Percentiles rank a stretch among this genome's conserved stretches.
Conservation (phyloP, 192 early-diverging fungal species). For the Rhizophlyctis rosea region DNA sequence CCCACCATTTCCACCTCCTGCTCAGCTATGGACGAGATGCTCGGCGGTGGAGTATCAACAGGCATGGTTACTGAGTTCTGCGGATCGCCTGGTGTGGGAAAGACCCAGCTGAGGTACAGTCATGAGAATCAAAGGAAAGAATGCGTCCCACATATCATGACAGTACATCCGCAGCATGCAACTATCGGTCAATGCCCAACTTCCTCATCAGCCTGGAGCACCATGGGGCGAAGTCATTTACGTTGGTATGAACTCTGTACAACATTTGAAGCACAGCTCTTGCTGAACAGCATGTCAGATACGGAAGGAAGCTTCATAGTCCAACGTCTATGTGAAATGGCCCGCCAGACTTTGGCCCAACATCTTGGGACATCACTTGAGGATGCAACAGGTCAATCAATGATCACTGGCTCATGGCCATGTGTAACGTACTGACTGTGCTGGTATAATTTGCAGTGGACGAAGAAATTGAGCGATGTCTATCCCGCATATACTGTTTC, state of each 20-base stretch:
- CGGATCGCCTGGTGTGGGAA: constrained; percentile 49
- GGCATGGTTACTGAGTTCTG: constrained; percentile 48
- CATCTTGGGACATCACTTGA: no score
- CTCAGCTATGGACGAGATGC: constrained; percentile 33
- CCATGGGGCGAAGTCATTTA: constrained; percentile 35
- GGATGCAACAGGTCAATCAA: no score
- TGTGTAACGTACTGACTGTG: no score
- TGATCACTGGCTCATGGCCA: no score
- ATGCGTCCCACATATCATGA: background rate
- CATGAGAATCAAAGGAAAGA: background rate
- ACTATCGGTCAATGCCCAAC: constrained; percentile 42
- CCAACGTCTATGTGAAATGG: constrained; percentile 35
- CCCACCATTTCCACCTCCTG: constrained; percentile 33
- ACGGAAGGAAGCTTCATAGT: constrained; percentile 47
- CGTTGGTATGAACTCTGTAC: constrained; percentile 27
- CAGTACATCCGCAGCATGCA: constrained; percentile 37
- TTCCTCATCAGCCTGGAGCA: constrained; percentile 21
- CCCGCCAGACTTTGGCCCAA: constrained; percentile 10
- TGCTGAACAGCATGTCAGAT: constrained; percentile 20
- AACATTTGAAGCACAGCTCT: background rate
- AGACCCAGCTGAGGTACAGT: constrained; percentile 49
- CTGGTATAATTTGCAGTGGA: no score
- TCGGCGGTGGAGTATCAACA: constrained; percentile 43
- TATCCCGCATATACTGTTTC: constrained; percentile 30
- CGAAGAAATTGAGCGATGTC: constrained; percentile 15